Conservation (phyloP, 805 yeast genomes). For the Nakazawaea populi region DNA sequence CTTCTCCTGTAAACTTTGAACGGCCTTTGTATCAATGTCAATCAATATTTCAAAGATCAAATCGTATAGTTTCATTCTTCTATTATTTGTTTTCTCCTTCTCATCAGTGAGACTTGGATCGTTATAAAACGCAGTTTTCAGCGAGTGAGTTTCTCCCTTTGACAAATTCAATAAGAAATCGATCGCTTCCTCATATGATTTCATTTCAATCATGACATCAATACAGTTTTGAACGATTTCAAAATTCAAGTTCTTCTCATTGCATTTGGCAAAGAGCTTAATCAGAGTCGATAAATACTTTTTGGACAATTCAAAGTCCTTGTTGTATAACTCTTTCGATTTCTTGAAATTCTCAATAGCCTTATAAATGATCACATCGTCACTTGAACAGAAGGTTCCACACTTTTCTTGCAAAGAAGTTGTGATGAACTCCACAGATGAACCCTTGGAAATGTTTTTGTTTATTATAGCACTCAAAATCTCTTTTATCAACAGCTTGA, state of each 20-base stretch:
- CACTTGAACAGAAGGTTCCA: slow-evolving; percentile 90
- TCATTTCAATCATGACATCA: slow-evolving; percentile 68
- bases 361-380: slow-evolving; percentile 88
- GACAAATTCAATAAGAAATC: slow-evolving; percentile 78
- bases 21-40: slow-evolving; percentile 53
- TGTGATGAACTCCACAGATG: slow-evolving; percentile 86
- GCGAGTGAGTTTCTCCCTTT: slow-evolving; percentile 49
- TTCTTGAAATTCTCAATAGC: slow-evolving; percentile 88
- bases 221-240: slow-evolving; percentile 82
- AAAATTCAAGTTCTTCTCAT: slow-evolving; percentile 58
- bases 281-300: slow-evolving; percentile 71
- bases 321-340: slow-evolving; percentile 69
- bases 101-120: slow-evolving; percentile 36
- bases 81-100: slow-evolving; percentile 38
- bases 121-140: slow-evolving; percentile 52
- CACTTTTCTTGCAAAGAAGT: slow-evolving; percentile 85
- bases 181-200: slow-evolving; percentile 80
- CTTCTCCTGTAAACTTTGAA: slow-evolving; percentile 30
- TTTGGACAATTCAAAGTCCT: slow-evolving; percentile 63
- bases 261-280: slow-evolving; percentile 69
- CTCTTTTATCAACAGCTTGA: slow-evolving; percentile 70
- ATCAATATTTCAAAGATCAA: slow-evolving; percentile 71
- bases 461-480: slow-evolving; percentile 85
- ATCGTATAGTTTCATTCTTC: slow-evolving; percentile 57
- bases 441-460: slow-evolving; percentile 85